Evolutionary conservation across 768 basidiomycete species (phyloP).

Genomic region (Russula foetens): DNA sequence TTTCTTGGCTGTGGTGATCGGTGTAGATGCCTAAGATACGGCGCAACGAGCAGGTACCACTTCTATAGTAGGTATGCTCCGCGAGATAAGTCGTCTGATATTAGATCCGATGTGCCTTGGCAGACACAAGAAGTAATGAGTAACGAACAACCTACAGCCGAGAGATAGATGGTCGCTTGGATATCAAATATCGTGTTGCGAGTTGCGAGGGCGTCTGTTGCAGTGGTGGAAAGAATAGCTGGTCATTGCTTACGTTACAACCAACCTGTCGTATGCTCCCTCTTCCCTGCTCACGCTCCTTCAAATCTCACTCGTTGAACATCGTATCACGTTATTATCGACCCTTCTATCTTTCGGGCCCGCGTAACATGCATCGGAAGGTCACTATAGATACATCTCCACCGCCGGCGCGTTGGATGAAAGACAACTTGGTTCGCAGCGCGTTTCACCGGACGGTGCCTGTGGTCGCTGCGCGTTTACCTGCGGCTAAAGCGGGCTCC

Average conservation of each 20-base stretch:
- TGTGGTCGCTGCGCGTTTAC: conserved; percentile 60
- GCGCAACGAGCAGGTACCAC: not conserved
- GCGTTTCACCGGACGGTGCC: conserved; percentile 59
- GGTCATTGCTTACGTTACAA: no score
- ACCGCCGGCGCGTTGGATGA: conserved; percentile 44
- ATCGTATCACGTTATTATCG: not conserved
- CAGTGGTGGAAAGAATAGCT: no score
- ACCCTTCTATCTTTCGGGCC: not conserved
- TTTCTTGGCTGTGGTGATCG: not conserved
- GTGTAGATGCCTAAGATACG: not conserved
- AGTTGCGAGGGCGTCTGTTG: no score
- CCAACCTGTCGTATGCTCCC: no score
- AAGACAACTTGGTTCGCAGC: conserved; percentile 46
- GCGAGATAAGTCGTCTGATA: not conserved
- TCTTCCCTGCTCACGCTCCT: not conserved
- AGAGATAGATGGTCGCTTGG: not conserved
- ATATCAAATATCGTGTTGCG: not conserved
- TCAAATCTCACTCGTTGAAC: not conserved
- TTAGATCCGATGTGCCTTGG: not conserved
- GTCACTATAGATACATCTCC: conserved; percentile 29
- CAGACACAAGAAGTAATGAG: not conserved
- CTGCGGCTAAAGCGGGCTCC: conserved; percentile 43
- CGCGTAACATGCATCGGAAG: not conserved
- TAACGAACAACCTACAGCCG: not conserved
- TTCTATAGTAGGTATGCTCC: not conserved